Evolutionary conservation across 345 rosid species (phyloP).

Genomic region (Salix caprea): DNA sequence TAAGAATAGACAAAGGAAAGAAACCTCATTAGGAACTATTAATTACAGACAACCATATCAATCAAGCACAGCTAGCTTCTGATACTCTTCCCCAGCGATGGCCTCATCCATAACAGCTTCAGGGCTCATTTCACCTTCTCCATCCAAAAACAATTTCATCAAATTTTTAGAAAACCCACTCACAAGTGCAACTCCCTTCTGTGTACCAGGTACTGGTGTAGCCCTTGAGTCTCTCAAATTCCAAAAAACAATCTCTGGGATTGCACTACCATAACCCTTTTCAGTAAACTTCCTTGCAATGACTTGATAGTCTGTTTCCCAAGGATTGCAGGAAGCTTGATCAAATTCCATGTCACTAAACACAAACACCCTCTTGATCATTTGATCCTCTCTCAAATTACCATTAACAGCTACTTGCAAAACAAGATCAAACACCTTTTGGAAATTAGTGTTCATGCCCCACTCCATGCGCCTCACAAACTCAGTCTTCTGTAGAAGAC

Average conservation of each 20-base stretch:
- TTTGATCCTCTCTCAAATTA: conserved; percentile 40
- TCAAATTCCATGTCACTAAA: conserved; percentile 79
- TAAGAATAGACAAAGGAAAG: conserved; percentile 13
- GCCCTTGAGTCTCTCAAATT: conserved; percentile 50
- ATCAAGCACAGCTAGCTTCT: conserved; percentile 37
- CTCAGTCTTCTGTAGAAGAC: conserved; percentile 26
- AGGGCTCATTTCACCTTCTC: conserved; percentile 37
- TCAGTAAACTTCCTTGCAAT: conserved; percentile 39
- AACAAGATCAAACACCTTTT: conserved; percentile 49
- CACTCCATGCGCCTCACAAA: conserved; percentile 38
- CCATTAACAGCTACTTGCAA: conserved; percentile 47
- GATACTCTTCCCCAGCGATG: conserved; percentile 42
- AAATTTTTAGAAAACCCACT: conserved; percentile 66
- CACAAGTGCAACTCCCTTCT: conserved; percentile 56
- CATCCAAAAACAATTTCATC: conserved; percentile 47
- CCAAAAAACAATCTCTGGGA: conserved; percentile 66
- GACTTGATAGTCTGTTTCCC: conserved; percentile 52
- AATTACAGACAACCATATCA: conserved; percentile 10
- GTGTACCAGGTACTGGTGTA: conserved; percentile 35
- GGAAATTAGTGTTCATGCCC: conserved; percentile 43
- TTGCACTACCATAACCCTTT: conserved; percentile 43
- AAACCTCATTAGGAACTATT: background rate
- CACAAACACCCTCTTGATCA: conserved; percentile 57
- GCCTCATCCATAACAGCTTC: conserved; percentile 38
- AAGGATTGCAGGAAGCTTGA: conserved; percentile 28